phyloP scores from a whole-genome alignment of 805 yeast genomes.

The Nakazawaea ambrosiae region DNA sequence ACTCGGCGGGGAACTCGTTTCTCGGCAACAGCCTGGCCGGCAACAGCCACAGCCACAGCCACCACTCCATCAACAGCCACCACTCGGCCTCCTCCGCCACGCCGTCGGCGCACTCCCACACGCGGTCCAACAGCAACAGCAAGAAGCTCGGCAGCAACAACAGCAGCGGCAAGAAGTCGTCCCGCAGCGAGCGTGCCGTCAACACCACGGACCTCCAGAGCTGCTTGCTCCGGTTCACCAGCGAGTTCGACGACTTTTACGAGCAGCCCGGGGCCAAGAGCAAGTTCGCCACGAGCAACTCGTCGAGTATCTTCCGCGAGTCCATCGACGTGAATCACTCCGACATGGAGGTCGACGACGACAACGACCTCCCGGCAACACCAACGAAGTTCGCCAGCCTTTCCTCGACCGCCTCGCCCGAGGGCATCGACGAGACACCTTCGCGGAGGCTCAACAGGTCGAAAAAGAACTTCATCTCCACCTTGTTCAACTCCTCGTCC shows the following conservation, averaged over 20 bases:
- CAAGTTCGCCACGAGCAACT: not conserved
- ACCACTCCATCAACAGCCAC: conserved; percentile 9
- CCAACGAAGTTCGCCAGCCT: conserved; percentile 30
- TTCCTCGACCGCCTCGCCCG: not conserved
- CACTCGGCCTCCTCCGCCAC: not conserved
- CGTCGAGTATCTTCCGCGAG: conserved; percentile 22
- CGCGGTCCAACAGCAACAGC: not conserved
- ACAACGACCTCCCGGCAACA: conserved; percentile 31
- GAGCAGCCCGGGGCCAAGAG: conserved; percentile 11
- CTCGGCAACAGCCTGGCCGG: too few species aligned
- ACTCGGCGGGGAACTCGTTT: not conserved
- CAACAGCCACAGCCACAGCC: too few species aligned
- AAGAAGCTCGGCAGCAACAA: not conserved
- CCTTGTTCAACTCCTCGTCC: too few species aligned
- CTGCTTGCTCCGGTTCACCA: conserved; percentile 30
- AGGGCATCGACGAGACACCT: conserved; percentile 11
- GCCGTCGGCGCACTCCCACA: not conserved
- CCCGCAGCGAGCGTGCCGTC: conserved; percentile 13
- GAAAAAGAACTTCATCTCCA: conserved; percentile 4
- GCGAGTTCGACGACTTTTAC: conserved; percentile 32
- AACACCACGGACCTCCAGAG: conserved; percentile 34
- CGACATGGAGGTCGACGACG: conserved; percentile 14
- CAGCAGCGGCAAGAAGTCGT: not conserved
- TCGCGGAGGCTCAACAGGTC: conserved; percentile 13
- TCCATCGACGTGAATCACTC: conserved; percentile 7